These are phyloP conservation scores for Pythium utonaiense DNA, from an alignment of 352 stramenopile species.

Conservation along the genomic window DNA sequence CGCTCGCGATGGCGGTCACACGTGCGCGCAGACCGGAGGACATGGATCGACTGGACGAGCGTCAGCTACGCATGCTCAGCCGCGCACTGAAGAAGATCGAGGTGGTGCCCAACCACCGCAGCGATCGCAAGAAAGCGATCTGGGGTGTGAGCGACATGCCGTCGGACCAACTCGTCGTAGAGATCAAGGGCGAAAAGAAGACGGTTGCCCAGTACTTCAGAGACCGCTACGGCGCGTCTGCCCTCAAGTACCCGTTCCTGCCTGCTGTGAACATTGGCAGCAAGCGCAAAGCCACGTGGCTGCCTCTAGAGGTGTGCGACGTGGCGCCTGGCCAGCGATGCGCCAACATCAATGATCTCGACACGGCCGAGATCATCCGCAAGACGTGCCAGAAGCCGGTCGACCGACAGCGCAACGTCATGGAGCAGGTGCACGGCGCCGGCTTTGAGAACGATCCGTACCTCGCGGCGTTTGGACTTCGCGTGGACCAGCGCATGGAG, in stretches of 20 bases:
- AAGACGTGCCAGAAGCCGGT: slow-evolving; percentile 52
- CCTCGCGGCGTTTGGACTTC: slow-evolving; percentile 56
- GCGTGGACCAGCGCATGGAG: slow-evolving; percentile 51
- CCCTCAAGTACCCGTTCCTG: slow-evolving; percentile 56
- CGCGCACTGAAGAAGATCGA: slow-evolving; percentile 50
- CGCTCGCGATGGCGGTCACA: slow-evolving; percentile 41
- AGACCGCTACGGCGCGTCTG: slow-evolving; percentile 47
- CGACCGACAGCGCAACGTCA: slow-evolving; percentile 48
- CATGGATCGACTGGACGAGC: slow-evolving; percentile 34
- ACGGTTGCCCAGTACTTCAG: slow-evolving; percentile 63
- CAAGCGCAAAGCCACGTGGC: slow-evolving; percentile 45
- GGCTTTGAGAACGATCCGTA: slow-evolving; percentile 74
- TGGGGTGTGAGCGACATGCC: slow-evolving; percentile 44
- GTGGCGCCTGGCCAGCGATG: slow-evolving; percentile 68
- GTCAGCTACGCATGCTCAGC: slow-evolving; percentile 30
- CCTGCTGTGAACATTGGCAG: slow-evolving; percentile 71
- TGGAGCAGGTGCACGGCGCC: slow-evolving; percentile 54
- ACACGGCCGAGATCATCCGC: slow-evolving; percentile 83
- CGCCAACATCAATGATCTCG: slow-evolving; percentile 67
- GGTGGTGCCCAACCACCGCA: slow-evolving; percentile 54
- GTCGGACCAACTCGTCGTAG: slow-evolving; percentile 42
- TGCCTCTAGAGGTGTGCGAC: slow-evolving; percentile 83
- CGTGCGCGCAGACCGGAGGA: slow-evolving; percentile 34
- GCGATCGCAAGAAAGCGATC: slow-evolving; percentile 54
- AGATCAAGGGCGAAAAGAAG: slow-evolving; percentile 38